phyloP scores from a whole-genome alignment of 73 alveolate species.

The Blepharisma japonicum region DNA sequence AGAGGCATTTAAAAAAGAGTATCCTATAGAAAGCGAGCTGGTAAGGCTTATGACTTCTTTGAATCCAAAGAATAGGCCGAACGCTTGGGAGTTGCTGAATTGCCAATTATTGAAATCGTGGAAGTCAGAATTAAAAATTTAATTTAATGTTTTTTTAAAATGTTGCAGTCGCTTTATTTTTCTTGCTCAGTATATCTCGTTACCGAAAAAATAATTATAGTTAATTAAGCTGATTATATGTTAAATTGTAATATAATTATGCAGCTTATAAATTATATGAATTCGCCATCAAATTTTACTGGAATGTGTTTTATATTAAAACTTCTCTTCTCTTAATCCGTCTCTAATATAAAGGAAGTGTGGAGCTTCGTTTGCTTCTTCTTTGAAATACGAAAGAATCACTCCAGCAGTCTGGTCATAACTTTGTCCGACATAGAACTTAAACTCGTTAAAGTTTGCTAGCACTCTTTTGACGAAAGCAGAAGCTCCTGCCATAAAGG shows the following conservation, averaged over 20 bases:
- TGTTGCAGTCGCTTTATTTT: too few relatives aligned
- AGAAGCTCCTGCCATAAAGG: conserved; percentile 31
- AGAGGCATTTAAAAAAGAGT: conserved; percentile 21
- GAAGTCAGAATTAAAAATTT: conserved; percentile 6
- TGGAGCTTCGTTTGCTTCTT: conserved; percentile 34
- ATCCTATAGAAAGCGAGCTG: conserved; percentile 38
- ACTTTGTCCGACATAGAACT: conserved; percentile 9
- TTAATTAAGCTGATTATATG: too few relatives aligned
- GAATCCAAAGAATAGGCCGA: conserved; percentile 48
- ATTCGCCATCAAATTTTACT: too few relatives aligned
- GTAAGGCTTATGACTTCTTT: conserved; percentile 22
- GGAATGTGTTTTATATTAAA: neutral
- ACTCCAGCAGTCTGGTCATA: conserved; percentile 21
- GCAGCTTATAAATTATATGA: too few relatives aligned
- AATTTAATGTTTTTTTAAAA: neutral
- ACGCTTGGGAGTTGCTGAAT: conserved; percentile 41
- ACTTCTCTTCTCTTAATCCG: conserved; percentile 33
- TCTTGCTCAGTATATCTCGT: too few relatives aligned
- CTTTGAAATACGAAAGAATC: conserved; percentile 9
- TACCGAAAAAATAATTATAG: too few relatives aligned
- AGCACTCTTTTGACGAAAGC: conserved; percentile 34
- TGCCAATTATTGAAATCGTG: conserved; percentile 25
- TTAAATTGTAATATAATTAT: too few relatives aligned
- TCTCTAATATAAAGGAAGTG: conserved; percentile 10
- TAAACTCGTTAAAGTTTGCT: conserved; percentile 20